Base-by-base conservation (phyloP, 306 rosid genomes). In the Lithocarpus polystachyus region DNA sequence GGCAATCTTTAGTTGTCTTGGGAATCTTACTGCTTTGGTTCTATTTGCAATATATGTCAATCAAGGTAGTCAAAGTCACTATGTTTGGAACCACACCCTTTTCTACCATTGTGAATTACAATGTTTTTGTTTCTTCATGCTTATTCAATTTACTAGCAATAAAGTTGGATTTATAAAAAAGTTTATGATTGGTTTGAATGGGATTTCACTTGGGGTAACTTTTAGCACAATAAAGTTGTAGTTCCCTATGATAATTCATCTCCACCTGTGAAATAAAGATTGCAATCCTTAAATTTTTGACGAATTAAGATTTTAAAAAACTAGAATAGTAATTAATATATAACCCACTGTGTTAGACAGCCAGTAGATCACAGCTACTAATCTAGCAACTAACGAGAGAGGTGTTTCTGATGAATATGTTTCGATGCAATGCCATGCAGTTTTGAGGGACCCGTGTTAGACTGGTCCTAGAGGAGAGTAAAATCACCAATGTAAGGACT, bases 11-110 rank as follows among this genome's bases (percentile, higher is more conserved):
- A 4, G 5, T 0, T 29, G 33, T 29, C 33, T 4, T 29, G 33
- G 33, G 33, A 29, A 29, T 29, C 33, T 29, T 29, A 29, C 33
- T 0, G 5, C 33, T 29, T 29, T 4, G 33, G 33, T 29, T 29
- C 33, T 29, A 4, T 85, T 94, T 88, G 87, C 98, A 88, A 82
- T 82, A 86, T 80, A 90, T 90, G 82, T 89, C 96, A 73, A 94
- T 82, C 84, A 89, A 82, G 45, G 73, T 87, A 73, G 90, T 87
- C 79, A 82, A 90, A 22, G 85, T 87, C 76, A 92, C 93, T 24
- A 73, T 60, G 62, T 88, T 90, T 2, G 89, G 90, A 73, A 86
- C 68, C 75, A 89, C 88, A 45, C 93, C 97, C 61, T 78, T 84
- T 74, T 90, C 97, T 37, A 24, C 88, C 98, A 92, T 92, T 72